phyloP scores from a whole-genome alignment of 1,139 yeast species.

The Debaryomyces subglobosus region DNA sequence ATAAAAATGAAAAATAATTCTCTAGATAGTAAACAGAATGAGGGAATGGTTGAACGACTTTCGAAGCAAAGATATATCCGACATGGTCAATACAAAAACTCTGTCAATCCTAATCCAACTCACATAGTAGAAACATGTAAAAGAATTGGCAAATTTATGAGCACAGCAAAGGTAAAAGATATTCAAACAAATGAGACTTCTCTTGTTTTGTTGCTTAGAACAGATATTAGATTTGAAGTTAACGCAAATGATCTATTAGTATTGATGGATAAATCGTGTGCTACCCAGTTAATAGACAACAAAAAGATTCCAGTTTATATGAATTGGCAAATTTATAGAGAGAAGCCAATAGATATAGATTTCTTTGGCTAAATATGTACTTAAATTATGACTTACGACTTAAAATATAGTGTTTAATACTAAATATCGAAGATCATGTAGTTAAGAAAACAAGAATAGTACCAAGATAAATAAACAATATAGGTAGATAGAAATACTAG shows the following conservation, averaged over 20 bases:
- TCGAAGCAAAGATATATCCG: slow-evolving; percentile 12
- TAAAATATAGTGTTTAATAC: not conserved
- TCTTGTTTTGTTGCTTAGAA: slow-evolving; percentile 19
- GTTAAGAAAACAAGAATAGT: no score
- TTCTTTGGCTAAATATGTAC: slow-evolving; percentile 12
- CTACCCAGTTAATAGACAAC: not conserved
- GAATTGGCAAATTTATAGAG: slow-evolving; percentile 11
- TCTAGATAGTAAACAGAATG: not conserved
- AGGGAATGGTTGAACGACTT: not conserved
- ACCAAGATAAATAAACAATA: no score
- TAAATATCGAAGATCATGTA: not conserved
- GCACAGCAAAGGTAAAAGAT: slow-evolving; percentile 16
- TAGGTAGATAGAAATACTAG: no score
- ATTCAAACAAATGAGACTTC: slow-evolving; percentile 7
- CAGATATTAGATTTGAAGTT: slow-evolving; percentile 20
- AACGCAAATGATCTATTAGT: slow-evolving; percentile 8
- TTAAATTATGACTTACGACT: not conserved
- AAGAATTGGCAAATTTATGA: slow-evolving; percentile 25
- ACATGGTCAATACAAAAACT: slow-evolving; percentile 12
- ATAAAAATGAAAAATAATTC: not conserved
- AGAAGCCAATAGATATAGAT: slow-evolving; percentile 4
- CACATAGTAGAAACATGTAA: slow-evolving; percentile 17
- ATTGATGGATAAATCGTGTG: slow-evolving; percentile 4
- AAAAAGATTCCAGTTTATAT: slow-evolving; percentile 6
- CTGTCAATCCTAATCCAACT: slow-evolving; percentile 16